Evolutionary conservation across 2,329 filamentous ascomycete genomes (phyloP), one percentile per base, ranked within the genome.

Genomic region (Tolypocladium inflatum): DNA sequence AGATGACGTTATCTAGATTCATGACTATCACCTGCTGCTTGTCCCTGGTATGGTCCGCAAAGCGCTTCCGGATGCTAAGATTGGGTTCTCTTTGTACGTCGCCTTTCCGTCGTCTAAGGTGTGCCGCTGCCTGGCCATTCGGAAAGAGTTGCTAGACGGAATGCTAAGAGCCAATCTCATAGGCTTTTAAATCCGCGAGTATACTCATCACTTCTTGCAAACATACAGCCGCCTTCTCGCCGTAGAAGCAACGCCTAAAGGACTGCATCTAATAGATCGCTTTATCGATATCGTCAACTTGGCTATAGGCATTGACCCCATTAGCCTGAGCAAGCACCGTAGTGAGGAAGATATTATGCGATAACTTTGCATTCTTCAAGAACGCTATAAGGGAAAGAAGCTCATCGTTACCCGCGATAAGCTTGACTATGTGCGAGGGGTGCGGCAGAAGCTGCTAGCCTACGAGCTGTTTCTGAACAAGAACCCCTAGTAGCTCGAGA

Each of bases 31-130:
- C 71, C 80, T 97, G 53, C 80, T 97, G 5, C 80, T 97, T 6
- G 90, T 97, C 1, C 93, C 93, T 3, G 82, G 79, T 53, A 94
- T 97, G 90, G 80, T 97, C 53, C 89, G 93, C 35, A 87, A 95
- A 74, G 89, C 92, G 77, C 79, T 94, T 11, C 91, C 93, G 0
- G 91, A 97, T 63, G 93, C 93, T 17, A 89, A 96, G 75, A 97
- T 97, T 65, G 93, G 93, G 11, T 94, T 97, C 77, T 97, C 97
- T 76, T 77, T 97, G 19, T 94, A 97, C 69, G 91, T 93, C 37
- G 91, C 93, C 0, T 97, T 97, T 72, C 93, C 93, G 0, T 97
- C 93, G 0, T 97, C 93, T 0, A 94, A 97, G 68, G 91, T 97
- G 1, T 97, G 97, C 75, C 85, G 93, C 54, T 97, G 93, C 71